Percentiles rank a stretch among this genome's conserved stretches.
These are phyloP conservation scores for Ophiostoma perfectum DNA, from an alignment of 2,329 filamentous ascomycete species.

Conservation along the genomic window DNA sequence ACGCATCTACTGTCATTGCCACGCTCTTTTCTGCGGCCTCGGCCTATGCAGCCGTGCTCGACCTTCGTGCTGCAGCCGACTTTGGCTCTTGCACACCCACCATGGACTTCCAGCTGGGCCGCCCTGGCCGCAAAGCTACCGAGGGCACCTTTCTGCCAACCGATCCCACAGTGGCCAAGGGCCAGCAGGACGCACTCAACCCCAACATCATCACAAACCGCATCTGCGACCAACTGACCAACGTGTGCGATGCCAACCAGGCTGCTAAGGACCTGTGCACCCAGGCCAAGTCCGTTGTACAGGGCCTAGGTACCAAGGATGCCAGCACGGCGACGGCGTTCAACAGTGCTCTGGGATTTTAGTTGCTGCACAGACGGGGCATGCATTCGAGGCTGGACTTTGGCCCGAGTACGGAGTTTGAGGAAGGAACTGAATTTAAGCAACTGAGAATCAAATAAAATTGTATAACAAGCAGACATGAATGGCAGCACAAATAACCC, in stretches of 20 bases:
- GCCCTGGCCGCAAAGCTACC: slow-evolving; percentile 48
- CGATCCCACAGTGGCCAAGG: slow-evolving; percentile 55
- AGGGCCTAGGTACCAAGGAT: slow-evolving; percentile 34
- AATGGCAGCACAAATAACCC: neutral
- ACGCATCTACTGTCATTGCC: slow-evolving; percentile 29
- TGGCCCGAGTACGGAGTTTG: slow-evolving; percentile 4
- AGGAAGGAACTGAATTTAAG: neutral
- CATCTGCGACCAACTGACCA: slow-evolving; percentile 63
- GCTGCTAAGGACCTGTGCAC: slow-evolving; percentile 52
- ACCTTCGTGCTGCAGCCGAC: slow-evolving; percentile 38
- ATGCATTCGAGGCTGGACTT: neutral
- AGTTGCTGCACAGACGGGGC: neutral
- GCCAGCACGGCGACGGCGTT: slow-evolving; percentile 37
- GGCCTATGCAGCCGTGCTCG: slow-evolving; percentile 29
- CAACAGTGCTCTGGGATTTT: slow-evolving; percentile 39
- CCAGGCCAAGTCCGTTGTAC: slow-evolving; percentile 43
- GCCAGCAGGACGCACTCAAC: slow-evolving; percentile 63
- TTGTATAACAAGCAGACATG: neutral
- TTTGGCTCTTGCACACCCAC: slow-evolving; percentile 52
- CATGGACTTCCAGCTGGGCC: slow-evolving; percentile 56
- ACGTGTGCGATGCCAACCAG: slow-evolving; percentile 58
- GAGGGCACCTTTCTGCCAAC: slow-evolving; percentile 65
- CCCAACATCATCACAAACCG: slow-evolving; percentile 69
- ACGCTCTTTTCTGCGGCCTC: slow-evolving; percentile 29
- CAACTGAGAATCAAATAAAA: neutral